Evolutionary conservation across 1,139 yeast species (phyloP).

Genomic region (Lodderomyces pseudojiufengensis): DNA sequence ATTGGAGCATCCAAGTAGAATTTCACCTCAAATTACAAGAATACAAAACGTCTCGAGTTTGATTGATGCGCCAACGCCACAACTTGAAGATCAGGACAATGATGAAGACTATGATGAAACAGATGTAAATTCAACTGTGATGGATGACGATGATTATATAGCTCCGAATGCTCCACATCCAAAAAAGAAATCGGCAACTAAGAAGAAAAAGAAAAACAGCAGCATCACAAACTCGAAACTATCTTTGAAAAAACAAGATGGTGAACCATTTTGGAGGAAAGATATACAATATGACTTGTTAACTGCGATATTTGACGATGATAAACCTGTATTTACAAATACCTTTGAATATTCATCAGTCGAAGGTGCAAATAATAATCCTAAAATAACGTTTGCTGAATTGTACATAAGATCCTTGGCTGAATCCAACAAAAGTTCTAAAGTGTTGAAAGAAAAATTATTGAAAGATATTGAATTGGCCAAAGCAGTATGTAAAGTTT

Average conservation of each 20-base stretch:
- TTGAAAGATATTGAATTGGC: constrained; percentile 61
- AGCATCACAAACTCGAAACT: constrained; percentile 20
- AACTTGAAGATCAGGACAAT: constrained; percentile 8
- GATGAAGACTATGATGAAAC: constrained; percentile 15
- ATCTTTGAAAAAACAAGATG: constrained; percentile 75
- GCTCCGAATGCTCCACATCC: constrained; percentile 4
- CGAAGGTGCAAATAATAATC: constrained; percentile 35
- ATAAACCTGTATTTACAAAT: constrained; percentile 66
- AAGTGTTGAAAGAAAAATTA: constrained; percentile 74
- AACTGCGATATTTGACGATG: constrained; percentile 59
- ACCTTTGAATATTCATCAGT: constrained; percentile 37
- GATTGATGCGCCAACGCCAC: constrained; percentile 7
- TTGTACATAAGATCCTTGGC: constrained; percentile 79
- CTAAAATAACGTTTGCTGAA: constrained; percentile 75
- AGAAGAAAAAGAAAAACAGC: constrained; percentile 11
- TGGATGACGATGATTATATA: constrained; percentile 15
- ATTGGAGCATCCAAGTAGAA: constrained; percentile 7
- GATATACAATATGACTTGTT: constrained; percentile 88
- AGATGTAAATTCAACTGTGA: constrained; percentile 14
- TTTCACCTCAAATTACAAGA: constrained; percentile 12
- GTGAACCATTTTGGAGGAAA: constrained; percentile 85
- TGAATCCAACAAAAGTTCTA: constrained; percentile 79
- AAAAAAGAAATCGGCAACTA: constrained; percentile 3
- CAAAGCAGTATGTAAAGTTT: constrained; percentile 74
- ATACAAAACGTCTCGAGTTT: constrained; percentile 10